Conservation (phyloP, 192 early-diverging fungal species). For the Gamsiella multidivaricata region DNA sequence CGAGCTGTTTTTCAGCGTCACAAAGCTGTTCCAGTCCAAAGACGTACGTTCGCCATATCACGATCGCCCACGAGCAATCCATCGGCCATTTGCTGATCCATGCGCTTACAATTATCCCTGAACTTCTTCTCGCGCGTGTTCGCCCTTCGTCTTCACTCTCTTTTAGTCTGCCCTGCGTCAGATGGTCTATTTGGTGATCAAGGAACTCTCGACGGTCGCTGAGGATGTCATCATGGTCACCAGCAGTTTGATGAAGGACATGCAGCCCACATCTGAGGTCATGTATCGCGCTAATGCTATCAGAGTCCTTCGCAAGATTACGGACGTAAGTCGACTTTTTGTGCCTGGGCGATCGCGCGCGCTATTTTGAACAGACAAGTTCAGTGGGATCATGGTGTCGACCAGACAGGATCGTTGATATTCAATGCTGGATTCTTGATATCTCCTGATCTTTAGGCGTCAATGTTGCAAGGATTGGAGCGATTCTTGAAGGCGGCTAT, state of each 20-base stretch:
- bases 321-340: slow-evolving; percentile 73
- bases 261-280: slow-evolving; percentile 92
- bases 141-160: slow-evolving; percentile 6
- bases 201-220: slow-evolving; percentile 92
- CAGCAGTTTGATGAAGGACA: slow-evolving; percentile 94
- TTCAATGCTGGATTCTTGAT: no score
- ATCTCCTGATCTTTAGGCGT: slow-evolving; percentile 63
- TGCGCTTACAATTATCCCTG: neutral
- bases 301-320: slow-evolving; percentile 93
- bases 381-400: no score
- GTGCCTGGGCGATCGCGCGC: neutral
- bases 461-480: slow-evolving; percentile 96
- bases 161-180: slow-evolving; percentile 89
- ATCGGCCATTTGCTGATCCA: neutral
- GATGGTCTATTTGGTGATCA: slow-evolving; percentile 97
- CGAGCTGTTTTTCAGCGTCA: slow-evolving; percentile 97
- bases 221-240: slow-evolving; percentile 99
- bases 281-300: slow-evolving; percentile 96
- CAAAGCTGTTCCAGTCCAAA: slow-evolving; percentile 96
- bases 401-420: no score
- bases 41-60: slow-evolving; percentile 70
- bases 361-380: no score
- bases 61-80: neutral
- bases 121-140: neutral
- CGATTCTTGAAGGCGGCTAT: slow-evolving; percentile 96